A percentile compares a stretch with the other conserved stretches of the same genome.
These are phyloP conservation scores for Tolypocladium pustulatum DNA, from an alignment of 2,329 filamentous ascomycete species.

Conservation along the genomic window DNA sequence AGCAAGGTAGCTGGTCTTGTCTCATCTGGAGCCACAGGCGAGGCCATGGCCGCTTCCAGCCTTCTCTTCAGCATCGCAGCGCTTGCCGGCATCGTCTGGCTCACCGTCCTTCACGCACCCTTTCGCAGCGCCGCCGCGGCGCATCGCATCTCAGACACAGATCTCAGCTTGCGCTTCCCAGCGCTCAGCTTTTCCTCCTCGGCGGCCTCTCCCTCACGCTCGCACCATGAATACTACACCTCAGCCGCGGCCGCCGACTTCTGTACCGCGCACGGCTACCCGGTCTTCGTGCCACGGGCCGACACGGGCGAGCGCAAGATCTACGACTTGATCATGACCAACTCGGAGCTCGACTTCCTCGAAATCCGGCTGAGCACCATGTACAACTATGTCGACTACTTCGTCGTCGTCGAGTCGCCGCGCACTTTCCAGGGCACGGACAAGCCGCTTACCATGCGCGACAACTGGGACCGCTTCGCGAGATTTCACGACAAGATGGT, in stretches of 20 bases:
- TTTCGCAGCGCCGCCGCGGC: background rate
- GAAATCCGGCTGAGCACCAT: conserved; percentile 53
- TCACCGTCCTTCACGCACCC: background rate
- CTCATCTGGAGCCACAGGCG: background rate
- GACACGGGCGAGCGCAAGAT: conserved; percentile 17
- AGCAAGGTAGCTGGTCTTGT: background rate
- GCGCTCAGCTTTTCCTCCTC: background rate
- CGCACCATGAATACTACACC: conserved; percentile 1
- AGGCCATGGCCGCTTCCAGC: background rate
- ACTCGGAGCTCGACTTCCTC: conserved; percentile 54
- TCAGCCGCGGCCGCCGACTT: conserved; percentile 9
- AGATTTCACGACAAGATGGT: conserved; percentile 50
- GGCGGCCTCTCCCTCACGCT: background rate
- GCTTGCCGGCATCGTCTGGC: background rate
- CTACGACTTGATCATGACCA: conserved; percentile 50
- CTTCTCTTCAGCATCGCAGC: background rate
- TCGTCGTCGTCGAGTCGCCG: conserved; percentile 49
- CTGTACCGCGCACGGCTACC: conserved; percentile 22
- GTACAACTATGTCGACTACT: conserved; percentile 51
- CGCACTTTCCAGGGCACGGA: conserved; percentile 46
- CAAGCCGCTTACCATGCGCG: conserved; percentile 42
- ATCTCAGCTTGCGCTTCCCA: background rate
- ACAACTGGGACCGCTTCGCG: conserved; percentile 42
- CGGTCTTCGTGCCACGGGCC: conserved; percentile 14
- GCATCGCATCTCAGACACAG: background rate